A percentile compares a stretch with the other conserved stretches of the same genome.
Conservation (phyloP, 768 basidiomycete species). For the Kwoniella botswanensis region DNA sequence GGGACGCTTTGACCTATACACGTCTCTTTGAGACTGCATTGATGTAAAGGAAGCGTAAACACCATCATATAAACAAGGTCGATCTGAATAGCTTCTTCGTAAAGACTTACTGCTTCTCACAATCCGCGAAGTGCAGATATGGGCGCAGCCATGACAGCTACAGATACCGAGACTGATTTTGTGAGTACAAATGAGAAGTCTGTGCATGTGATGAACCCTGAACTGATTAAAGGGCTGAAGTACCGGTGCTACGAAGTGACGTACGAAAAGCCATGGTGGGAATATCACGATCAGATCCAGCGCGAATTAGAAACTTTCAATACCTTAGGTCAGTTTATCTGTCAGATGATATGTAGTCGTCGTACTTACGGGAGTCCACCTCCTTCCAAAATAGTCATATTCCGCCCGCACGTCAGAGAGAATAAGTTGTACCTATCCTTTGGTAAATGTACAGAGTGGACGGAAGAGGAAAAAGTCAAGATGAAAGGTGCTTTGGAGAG, state of each 20-base stretch:
- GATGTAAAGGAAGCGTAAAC: no score
- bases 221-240: background rate
- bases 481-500: background rate
- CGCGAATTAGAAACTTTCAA: background rate
- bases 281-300: constrained; percentile 4
- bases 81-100: no score
- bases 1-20: no score
- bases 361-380: background rate
- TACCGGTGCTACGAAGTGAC: constrained; percentile 7
- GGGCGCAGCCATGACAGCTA: no score
- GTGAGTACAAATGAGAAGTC: no score
- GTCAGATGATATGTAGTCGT: background rate
- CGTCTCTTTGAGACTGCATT: no score
- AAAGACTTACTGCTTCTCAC: no score
- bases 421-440: background rate
- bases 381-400: background rate
- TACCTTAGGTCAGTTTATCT: background rate
- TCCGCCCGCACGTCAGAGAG: background rate
- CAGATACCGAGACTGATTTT: no score
- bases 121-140: no score
- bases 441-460: background rate
- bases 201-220: no score
- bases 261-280: background rate
- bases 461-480: background rate
- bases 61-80: no score